Evolutionary conservation across 345 rosid genomes (phyloP), one percentile per base, ranked within the genome.

Genomic region (Conringia planisiliqua): DNA sequence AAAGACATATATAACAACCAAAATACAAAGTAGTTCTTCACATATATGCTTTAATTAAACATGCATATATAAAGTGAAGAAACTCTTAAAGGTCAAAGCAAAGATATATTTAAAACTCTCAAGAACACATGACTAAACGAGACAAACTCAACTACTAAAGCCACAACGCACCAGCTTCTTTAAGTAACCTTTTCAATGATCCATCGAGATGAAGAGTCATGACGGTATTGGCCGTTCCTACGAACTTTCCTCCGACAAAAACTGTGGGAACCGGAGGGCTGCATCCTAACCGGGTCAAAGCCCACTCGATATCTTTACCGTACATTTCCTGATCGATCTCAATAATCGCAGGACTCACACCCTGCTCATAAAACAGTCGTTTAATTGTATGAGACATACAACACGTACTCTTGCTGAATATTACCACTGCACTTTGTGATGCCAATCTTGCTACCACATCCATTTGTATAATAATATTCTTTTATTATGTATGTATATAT

Each of bases 331-430:
- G 86, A 20, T 94, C 97, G 0, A 94, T 86, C 86, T 94, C 98
- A 0, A 87, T 68, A 17, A 91, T 80, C 8, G 89, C 89, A 0
- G 98, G 97, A 82, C 90, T 86, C 72, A 88, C 96, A 1, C 93
- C 97, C 68, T 85, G 96, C 64, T 91, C 98, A 52, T 94, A 94
- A 56, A 94, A 94, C 80, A 94, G 62, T 42, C 93, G 82, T 82
- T 94, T 91, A 38, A 91, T 88, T 54, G 98, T 87, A 75, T 94
- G 97, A 84, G 93, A 77, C 96, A 94, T 89, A 83, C 91, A 88
- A 76, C 97, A 94, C 3, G 96, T 79, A 68, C 91, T 91, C 88
- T 89, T 91, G 86, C 96, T 94, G 86, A 91, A 94, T 44, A 91
- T 89, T 87, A 94, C 97, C 82, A 94, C 97, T 17, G 96, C 96